These are phyloP conservation scores for Neurospora sp. DNA, from an alignment of 2,329 filamentous ascomycete genomes.

Conservation along the genomic window DNA sequence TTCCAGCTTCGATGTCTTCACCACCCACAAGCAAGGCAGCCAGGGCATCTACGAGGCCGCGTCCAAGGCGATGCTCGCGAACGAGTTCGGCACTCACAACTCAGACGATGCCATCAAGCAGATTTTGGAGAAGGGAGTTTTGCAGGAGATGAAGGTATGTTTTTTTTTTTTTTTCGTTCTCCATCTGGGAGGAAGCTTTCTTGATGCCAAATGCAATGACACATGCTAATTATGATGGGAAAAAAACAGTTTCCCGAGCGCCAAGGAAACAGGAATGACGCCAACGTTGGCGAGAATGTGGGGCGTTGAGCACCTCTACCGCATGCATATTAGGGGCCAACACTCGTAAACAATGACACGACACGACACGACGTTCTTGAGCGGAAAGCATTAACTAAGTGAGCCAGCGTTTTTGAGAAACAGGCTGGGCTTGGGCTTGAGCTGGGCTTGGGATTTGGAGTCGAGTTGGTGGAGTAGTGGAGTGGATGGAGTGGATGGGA, in stretches of 20 bases:
- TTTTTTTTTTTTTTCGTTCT: not conserved
- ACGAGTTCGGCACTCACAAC: constrained; percentile 74
- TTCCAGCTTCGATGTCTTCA: constrained; percentile 79
- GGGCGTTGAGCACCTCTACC: not conserved
- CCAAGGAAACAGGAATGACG: constrained; percentile 43
- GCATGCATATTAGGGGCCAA: not conserved
- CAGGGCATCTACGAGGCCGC: constrained; percentile 72
- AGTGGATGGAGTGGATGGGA: not conserved
- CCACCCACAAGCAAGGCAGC: constrained; percentile 81
- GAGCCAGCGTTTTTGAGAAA: not conserved
- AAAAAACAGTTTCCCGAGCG: constrained; percentile 38
- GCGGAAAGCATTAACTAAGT: not conserved
- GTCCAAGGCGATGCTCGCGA: constrained; percentile 64
- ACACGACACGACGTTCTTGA: not conserved
- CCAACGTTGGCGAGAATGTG: constrained; percentile 25
- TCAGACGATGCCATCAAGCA: constrained; percentile 73
- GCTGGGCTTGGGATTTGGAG: not conserved
- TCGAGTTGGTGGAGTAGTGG: not conserved
- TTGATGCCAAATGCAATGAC: not conserved
- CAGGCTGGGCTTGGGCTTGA: not conserved
- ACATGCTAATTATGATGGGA: constrained; percentile 4
- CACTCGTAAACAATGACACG: not conserved
- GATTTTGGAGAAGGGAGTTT: constrained; percentile 67
- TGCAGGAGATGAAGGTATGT: constrained; percentile 50
- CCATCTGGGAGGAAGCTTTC: too few species aligned